Conservation (phyloP, 2,329 filamentous ascomycete genomes). For the Rhinocladiella mackenziei region DNA sequence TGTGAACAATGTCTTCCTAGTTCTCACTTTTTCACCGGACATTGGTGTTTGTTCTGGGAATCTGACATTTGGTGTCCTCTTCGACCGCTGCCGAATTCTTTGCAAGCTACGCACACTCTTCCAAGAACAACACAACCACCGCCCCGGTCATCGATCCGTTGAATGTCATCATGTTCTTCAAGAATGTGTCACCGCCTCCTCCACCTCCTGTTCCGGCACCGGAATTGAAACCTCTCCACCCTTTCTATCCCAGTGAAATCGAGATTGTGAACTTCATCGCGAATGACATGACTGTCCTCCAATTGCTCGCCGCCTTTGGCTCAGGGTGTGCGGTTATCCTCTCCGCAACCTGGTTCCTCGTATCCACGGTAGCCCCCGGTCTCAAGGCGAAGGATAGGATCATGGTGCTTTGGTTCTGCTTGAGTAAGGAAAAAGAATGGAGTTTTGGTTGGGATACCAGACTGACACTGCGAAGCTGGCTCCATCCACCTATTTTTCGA, state of each 20-base stretch:
- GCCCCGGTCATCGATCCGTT: neutral
- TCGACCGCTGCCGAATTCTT: too few relatives aligned
- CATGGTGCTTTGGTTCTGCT: constrained; percentile 69
- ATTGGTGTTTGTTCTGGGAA: too few relatives aligned
- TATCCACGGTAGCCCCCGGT: constrained; percentile 51
- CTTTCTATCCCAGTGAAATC: constrained; percentile 67
- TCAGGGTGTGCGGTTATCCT: constrained; percentile 57
- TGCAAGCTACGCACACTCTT: too few relatives aligned
- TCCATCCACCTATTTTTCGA: constrained; percentile 75
- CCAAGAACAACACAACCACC: too few relatives aligned
- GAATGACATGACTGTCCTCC: constrained; percentile 59
- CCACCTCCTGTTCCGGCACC: constrained; percentile 1
- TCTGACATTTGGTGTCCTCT: too few relatives aligned
- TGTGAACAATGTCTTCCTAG: too few relatives aligned
- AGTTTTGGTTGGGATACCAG: neutral
- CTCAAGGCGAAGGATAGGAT: constrained; percentile 54
- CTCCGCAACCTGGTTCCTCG: constrained; percentile 50
- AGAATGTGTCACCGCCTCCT: constrained; percentile 1
- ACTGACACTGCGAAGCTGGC: constrained; percentile 36
- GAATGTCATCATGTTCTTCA: constrained; percentile 3
- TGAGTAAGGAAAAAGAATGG: constrained; percentile 52
- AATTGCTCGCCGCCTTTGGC: constrained; percentile 59
- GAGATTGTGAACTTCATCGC: constrained; percentile 60
- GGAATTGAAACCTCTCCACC: constrained; percentile 47
- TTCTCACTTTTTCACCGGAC: too few relatives aligned